Evolutionary conservation across 2,329 filamentous ascomycete species (phyloP).

Genomic region (Ustulina deusta): DNA sequence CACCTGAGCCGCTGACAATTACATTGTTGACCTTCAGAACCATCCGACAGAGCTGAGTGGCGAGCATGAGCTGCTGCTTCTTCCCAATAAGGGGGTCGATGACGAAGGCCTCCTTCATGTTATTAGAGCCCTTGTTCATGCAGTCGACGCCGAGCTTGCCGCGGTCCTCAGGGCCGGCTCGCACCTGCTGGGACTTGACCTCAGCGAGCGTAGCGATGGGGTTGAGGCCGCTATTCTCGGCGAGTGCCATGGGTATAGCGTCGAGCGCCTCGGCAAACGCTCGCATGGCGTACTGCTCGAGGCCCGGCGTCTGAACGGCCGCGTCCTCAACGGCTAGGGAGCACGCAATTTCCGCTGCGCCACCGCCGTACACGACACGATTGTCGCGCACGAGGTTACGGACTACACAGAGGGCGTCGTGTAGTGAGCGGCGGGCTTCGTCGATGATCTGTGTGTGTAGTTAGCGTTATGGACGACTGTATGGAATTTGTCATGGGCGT

Average conservation of each 20-base stretch:
- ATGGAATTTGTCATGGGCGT: neutral
- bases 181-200: conserved; percentile 96
- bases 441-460: conserved; percentile 82
- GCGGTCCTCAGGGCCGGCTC: conserved; percentile 64
- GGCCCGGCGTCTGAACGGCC: conserved; percentile 92
- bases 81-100: conserved; percentile 99
- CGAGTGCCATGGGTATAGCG: conserved; percentile 91
- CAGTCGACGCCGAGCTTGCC: conserved; percentile 92
- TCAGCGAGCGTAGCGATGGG: conserved; percentile 95
- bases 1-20: conserved; percentile 87
- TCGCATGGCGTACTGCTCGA: conserved; percentile 99
- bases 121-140: conserved; percentile 93
- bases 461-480: conserved; percentile 24
- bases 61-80: conserved; percentile 94
- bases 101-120: conserved; percentile 98
- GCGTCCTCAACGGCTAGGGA: conserved; percentile 95
- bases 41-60: conserved; percentile 98
- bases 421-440: conserved; percentile 96
- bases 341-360: conserved; percentile 96
- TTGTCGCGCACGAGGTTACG: conserved; percentile 96
- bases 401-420: conserved; percentile 97
- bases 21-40: conserved; percentile 98
- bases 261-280: conserved; percentile 97
- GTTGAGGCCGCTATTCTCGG: conserved; percentile 96
- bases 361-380: conserved; percentile 96